Conservation (phyloP, 2,329 filamentous ascomycete genomes). For the Thermothelomyces thermophilus region DNA sequence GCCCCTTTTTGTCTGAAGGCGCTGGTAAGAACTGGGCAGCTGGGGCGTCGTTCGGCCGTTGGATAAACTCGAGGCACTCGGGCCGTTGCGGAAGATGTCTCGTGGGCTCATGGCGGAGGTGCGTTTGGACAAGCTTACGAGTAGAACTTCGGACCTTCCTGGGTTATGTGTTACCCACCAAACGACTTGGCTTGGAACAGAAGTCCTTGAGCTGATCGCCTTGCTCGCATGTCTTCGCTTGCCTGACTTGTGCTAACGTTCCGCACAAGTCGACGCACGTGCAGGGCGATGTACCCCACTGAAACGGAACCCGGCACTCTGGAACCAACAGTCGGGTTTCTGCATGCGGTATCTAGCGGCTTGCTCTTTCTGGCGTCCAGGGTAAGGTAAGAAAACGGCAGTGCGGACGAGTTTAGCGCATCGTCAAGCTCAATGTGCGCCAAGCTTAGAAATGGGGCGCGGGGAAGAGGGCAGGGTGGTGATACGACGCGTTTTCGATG, state of each 20-base stretch:
- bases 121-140: slow-evolving; percentile 4
- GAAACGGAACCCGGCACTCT: slow-evolving; percentile 7
- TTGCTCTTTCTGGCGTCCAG: not conserved
- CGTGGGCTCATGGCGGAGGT: slow-evolving; percentile 5
- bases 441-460: not conserved
- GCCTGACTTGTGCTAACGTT: not conserved
- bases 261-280: slow-evolving; percentile 5
- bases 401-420: not conserved
- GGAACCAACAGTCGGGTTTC: slow-evolving; percentile 6
- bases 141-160: slow-evolving; percentile 2
- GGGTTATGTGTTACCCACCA: slow-evolving; percentile 9
- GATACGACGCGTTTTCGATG: not conserved
- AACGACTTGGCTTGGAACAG: not conserved
- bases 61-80: not conserved
- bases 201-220: not conserved
- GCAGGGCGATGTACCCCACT: not conserved
- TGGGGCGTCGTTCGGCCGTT: slow-evolving; percentile 3
- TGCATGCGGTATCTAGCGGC: slow-evolving; percentile 7
- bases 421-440: slow-evolving; percentile 4
- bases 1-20: too few species aligned
- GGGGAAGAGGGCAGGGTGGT: not conserved
- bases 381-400: not conserved
- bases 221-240: not conserved
- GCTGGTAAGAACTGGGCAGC: not conserved
- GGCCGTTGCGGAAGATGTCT: slow-evolving; percentile 13